These are phyloP conservation scores for Suhomyces taliae DNA, from an alignment of 1,139 yeast species.

Conservation along the genomic window DNA sequence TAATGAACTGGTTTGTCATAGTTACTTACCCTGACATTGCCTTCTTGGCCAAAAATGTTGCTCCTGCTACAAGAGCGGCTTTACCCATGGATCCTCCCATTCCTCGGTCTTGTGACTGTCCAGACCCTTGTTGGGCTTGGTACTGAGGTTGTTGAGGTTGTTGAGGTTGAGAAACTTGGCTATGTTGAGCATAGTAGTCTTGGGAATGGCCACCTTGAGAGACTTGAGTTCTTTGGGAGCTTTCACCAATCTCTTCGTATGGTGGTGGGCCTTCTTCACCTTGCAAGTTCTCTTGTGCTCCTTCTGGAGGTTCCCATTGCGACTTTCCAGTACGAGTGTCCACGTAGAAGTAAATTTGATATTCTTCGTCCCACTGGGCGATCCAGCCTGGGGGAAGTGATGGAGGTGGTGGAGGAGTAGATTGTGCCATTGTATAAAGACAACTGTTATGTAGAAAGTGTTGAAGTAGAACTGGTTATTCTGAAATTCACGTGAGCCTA, in stretches of 20 bases:
- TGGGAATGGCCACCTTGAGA: neutral
- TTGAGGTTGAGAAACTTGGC: neutral
- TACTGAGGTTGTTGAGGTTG: neutral
- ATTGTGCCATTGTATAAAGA: neutral
- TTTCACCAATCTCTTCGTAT: neutral
- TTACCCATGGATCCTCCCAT: constrained; percentile 5
- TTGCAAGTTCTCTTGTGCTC: neutral
- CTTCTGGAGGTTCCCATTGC: constrained; percentile 21
- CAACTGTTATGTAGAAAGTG: too few species aligned
- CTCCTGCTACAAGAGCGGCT: constrained; percentile 12
- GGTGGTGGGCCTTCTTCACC: constrained; percentile 2
- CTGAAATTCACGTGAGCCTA: neutral
- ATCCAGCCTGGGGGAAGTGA: constrained; percentile 29
- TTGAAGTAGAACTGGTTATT: too few species aligned
- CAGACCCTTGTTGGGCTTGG: neutral
- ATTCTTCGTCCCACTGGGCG: constrained; percentile 32
- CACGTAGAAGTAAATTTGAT: constrained; percentile 24
- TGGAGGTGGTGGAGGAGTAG: constrained; percentile 12
- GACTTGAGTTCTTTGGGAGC: neutral
- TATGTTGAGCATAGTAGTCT: constrained; percentile 3
- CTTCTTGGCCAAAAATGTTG: neutral
- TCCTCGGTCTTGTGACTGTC: neutral
- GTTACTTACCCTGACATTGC: neutral
- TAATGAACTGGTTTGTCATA: too few species aligned
- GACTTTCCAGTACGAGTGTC: constrained; percentile 24